Base-by-base conservation (phyloP, 1,284 basidiomycete species). In the Puccinia hordei region DNA sequence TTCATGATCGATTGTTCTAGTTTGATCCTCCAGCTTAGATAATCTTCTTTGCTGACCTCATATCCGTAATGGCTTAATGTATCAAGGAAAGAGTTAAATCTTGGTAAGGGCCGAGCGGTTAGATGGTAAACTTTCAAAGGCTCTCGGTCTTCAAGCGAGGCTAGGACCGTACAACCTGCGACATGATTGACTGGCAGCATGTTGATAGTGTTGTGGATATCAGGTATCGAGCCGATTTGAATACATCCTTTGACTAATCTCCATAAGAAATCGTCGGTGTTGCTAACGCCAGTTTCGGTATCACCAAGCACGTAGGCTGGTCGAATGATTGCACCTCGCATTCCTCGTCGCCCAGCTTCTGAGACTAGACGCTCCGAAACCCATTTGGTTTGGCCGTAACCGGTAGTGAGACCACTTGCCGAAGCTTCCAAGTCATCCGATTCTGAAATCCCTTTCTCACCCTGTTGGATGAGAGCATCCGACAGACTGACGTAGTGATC, bases 191-290 rank as follows among this genome's bases (percentile, higher is more conserved):
- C 97, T 0, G 97, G 97, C 24, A 95, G 93, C 93, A 98, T 96
- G 87, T 99, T 99, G 85, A 99, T 90, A 3, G 93, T 92, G 87
- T 99, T 99, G 88, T 98, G 94, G 86, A 99, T 98, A 85, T 99
- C 93, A 0, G 97, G 97, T 1, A 95, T 91, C 61, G 95, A 89
- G 2, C 96, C 96, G 8, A 99, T 91, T 86, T 99, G 97, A 68
- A 97, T 89, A 85, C 95, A 98, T 33, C 97, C 97, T 87, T 99
- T 99, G 85, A 98, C 93, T 85, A 99, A 88, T 27, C 97, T 90
- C 95, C 96, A 98, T 79, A 99, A 90, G 87, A 99, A 99, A 86
- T 99, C 97, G 84, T 99, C 97, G 51, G 97, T 99, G 87, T 99
- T 99, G 38, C 95, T 98, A 1, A 98, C 95, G 73, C 93, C 95